A percentile compares a stretch with the other conserved stretches of the same genome.
These are phyloP conservation scores for Pseudogymnoascus sp. DNA, from an alignment of 2,329 filamentous ascomycete species.

Conservation along the genomic window DNA sequence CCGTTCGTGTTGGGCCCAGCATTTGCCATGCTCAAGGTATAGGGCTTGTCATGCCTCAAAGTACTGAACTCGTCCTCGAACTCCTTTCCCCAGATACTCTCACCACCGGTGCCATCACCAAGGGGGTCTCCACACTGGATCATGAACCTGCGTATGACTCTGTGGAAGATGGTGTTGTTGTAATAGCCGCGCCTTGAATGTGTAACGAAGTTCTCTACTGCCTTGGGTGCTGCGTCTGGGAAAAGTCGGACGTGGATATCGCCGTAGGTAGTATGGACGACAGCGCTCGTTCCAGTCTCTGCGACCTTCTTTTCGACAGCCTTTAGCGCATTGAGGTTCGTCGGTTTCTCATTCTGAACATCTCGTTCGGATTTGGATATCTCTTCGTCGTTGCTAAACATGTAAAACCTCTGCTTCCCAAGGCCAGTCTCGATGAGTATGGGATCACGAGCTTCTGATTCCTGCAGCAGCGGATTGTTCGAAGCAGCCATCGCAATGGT, in stretches of 20 bases:
- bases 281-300: constrained; percentile 70
- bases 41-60: constrained; percentile 89
- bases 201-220: constrained; percentile 95
- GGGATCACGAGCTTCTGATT: constrained; percentile 84
- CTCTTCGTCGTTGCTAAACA: constrained; percentile 89
- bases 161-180: constrained; percentile 95
- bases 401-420: constrained; percentile 89
- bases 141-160: constrained; percentile 98
- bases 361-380: constrained; percentile 79
- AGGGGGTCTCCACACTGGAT: constrained; percentile 81
- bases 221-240: constrained; percentile 84
- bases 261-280: constrained; percentile 86
- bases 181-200: constrained; percentile 89
- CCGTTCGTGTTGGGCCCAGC: constrained; percentile 92
- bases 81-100: constrained; percentile 86
- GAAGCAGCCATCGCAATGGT: constrained; percentile 97
- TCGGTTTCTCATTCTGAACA: constrained; percentile 90
- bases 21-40: constrained; percentile 96
- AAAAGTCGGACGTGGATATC: constrained; percentile 92
- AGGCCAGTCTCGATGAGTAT: constrained; percentile 79
- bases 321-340: constrained; percentile 50
- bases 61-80: constrained; percentile 92
- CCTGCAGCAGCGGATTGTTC: constrained; percentile 83
- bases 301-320: constrained; percentile 51
- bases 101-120: constrained; percentile 82